Base-by-base conservation (phyloP, 352 stramenopile species). In the Phytophthora quininea region DNA sequence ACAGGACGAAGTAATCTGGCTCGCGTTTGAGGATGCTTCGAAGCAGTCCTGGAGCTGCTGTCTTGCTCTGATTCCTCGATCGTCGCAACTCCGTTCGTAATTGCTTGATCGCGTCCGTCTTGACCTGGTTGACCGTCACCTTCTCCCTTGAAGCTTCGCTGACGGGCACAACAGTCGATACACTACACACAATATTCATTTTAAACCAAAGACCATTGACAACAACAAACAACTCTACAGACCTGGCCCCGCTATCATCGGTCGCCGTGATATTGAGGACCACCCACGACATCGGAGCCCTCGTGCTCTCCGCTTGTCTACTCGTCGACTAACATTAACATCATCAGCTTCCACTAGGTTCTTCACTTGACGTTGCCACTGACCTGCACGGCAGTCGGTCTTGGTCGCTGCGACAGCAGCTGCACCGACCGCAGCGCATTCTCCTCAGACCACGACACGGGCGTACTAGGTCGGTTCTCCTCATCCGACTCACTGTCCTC, bases 81-180 rank as follows among this genome's bases (percentile, higher is more conserved):
- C 52, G 40, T 27, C 29, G 48, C 24, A 80, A 19, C 24, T 85
- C 69, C 29, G 60, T 70, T 60, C 74, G 66, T 19, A 92, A 72
- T 37, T 88, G 81, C 37, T 80, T 75, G 46, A 90, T 62, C 1
- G 76, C 84, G 42, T 89, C 76, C 24, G 82, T 35, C 55, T 92
- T 92, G n/a, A 92, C 76, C 40, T 86, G 82, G 27, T 74, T 69
- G 3, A 87, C 66, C 51, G 45, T 73, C 42, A 88, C 67, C 48
- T 64, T 59, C 3, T 71, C 56, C 45, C 75, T 62, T 8, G 76
- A 85, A 7, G 54, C 59, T 31, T 77, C 64, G 11, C 71, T 79
- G 9, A 88, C 54, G 4, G 79, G 76, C 2, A 88, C 49, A 43
- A 78, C 63, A 10, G 76, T 81, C 19, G 77, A 77, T 10, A 79